Percentiles rank a stretch among this genome's conserved stretches.
phyloP scores from a whole-genome alignment of 2,329 filamentous ascomycete genomes.

The Epichloe hybrida region DNA sequence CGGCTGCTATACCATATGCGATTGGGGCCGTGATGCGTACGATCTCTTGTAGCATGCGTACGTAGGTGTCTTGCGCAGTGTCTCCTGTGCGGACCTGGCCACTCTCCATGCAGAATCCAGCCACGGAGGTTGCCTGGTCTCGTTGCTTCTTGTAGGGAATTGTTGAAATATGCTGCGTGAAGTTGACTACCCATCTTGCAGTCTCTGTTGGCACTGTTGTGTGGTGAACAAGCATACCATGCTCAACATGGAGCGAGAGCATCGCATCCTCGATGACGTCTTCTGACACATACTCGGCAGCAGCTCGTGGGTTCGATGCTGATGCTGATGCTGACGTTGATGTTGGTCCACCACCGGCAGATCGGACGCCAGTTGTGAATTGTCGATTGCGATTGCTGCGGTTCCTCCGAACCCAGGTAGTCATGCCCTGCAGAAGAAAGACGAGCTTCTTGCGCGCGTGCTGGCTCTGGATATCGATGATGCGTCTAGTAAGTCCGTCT shows the following conservation, averaged over 20 bases:
- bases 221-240: constrained; percentile 57
- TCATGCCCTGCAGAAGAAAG: constrained; percentile 60
- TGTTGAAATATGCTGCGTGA: constrained; percentile 68
- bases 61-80: constrained; percentile 51
- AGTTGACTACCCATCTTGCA: constrained; percentile 57
- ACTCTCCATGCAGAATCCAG: constrained; percentile 64
- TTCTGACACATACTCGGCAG: constrained; percentile 45
- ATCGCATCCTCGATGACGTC: constrained; percentile 58
- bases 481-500: constrained; percentile 43
- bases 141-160: constrained; percentile 53
- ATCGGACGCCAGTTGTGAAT: constrained; percentile 51
- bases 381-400: constrained; percentile 52
- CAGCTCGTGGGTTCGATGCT: constrained; percentile 20
- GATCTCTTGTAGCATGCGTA: constrained; percentile 65
- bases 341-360: constrained; percentile 19
- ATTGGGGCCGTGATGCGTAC: constrained; percentile 57
- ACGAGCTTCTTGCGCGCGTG: constrained; percentile 44
- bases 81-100: constrained; percentile 64
- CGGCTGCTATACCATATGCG: constrained; percentile 52
- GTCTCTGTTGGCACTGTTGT: constrained; percentile 47
- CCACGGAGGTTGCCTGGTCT: constrained; percentile 35
- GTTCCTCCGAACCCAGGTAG: constrained; percentile 54
- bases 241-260: constrained; percentile 53
- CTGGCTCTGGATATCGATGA: constrained; percentile 37
- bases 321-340: constrained; percentile 17